A percentile compares a stretch with the other conserved stretches of the same genome.
These are phyloP conservation scores for Blastomyces emzantsi DNA, from an alignment of 2,329 filamentous ascomycete genomes.

Conservation along the genomic window DNA sequence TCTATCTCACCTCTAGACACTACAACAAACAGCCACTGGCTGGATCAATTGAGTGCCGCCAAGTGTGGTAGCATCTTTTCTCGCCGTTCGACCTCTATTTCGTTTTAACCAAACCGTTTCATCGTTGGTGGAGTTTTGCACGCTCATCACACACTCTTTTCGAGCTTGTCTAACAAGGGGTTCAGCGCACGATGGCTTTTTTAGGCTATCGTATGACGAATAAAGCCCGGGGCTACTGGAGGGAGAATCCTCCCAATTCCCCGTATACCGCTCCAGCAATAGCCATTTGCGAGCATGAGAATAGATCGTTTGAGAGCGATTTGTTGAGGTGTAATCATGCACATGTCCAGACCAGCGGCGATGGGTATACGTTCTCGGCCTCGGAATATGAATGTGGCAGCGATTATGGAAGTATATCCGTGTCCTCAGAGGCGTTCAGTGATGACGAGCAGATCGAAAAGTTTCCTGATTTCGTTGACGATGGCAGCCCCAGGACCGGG, in stretches of 20 bases:
- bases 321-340: not conserved
- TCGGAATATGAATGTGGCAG: not conserved
- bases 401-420: not conserved
- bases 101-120: not conserved
- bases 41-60: not conserved
- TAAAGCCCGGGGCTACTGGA: slow-evolving; percentile 1
- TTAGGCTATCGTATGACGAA: slow-evolving; percentile 1
- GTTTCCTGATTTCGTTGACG: slow-evolving; percentile 2
- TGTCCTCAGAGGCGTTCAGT: not conserved
- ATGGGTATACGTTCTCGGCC: not conserved
- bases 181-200: not conserved
- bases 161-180: not conserved
- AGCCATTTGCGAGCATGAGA: not conserved
- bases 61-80: not conserved
- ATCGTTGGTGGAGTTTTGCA: not conserved
- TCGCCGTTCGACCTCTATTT: not conserved
- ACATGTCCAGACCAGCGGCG: not conserved
- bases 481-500: not conserved
- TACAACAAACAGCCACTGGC: not conserved
- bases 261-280: slow-evolving; percentile 7
- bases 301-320: not conserved
- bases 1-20: not conserved
- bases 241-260: slow-evolving; percentile 2
- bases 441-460: not conserved
- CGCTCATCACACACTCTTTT: not conserved